Evolutionary conservation across 2,329 filamentous ascomycete species (phyloP), one percentile per base, ranked within the genome.

Genomic region (Leptodontidium sp.): DNA sequence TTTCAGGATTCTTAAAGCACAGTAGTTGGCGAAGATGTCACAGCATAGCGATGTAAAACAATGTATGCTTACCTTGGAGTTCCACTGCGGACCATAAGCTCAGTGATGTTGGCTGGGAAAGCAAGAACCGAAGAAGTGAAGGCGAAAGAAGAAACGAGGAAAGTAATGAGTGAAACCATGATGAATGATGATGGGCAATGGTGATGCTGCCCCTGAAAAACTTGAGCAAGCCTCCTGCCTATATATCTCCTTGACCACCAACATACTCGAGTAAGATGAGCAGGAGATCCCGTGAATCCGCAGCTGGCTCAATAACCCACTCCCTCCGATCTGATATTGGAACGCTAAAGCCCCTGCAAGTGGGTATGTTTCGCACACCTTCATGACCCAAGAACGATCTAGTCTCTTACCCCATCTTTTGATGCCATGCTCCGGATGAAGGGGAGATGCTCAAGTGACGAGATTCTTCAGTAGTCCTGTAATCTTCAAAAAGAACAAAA

Each of bases 41-140:
- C 35, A 14, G n/a, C 5, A 40, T 9, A 1, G 17, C n/a, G 11
- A 11, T 38, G 8, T 1, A 21, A 57, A 53, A 7, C 9, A 32
- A 29, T 3, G 26, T 7, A 15, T 38, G 32, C 55, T 40, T 21
- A 58, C 55, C 55, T 84, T 64, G 81, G 77, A 45, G 85, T 86
- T 59, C 81, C 65, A 35, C 35, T 40, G 21, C 71, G 68, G 3
- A 38, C 14, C 38, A 40, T 17, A 52, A 72, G 47, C 52, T 63
- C 47, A 61, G 35, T 66, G 40, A 67, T 26, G 66, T 38, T 52
- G 52, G 57, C 26, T 40, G 70, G 58, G 47, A 65, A 63, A 12
- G 74, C 71, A 35, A 74, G 50, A 47, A 71, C 70, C 29, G 68
- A 68, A 43, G 67, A 55, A 21, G 61, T 68, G 57, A 73, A 58